Evolutionary conservation across 352 stramenopile species (phyloP), one percentile per base, ranked within the genome.

Genomic region (Phytophthora crassamura): DNA sequence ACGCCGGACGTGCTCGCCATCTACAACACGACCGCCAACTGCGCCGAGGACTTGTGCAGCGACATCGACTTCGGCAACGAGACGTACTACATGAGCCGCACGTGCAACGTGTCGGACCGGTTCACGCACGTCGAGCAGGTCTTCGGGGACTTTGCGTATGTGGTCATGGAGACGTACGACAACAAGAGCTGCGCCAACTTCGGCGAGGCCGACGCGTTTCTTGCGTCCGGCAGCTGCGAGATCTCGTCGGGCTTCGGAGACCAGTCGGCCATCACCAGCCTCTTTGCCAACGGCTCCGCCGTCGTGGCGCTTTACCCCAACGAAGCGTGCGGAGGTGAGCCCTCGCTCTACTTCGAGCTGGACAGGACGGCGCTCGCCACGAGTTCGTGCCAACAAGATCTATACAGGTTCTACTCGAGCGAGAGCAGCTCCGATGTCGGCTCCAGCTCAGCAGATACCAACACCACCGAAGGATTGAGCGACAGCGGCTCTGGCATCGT

Each of bases 351-450:
- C n/a, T 65, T 71, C 32, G 48, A 59, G 12, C 42, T 71, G 28
- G 42, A 62, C 41, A 66, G 41, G 38, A 20, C 36, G 7, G 49
- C 34, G 32, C 35, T 67, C 2, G 22, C 41, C 1, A 67, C 59
- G 9, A 41, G 40, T 6, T 60, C 39, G 0, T 67, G 48, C 28
- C 59, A 67, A 32, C 32, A 65, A 48, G 30, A 25, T 57, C 38
- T 71, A 16, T 56, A 71, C n/a, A 14, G 42, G 18, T 67, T 67
- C 42, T 64, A 71, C 39, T 57, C 55, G 20, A 61, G 58, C 38
- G 42, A 59, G 3, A 52, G 47, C 4, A 40, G 33, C 5, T 52
- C 33, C 22, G 16, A 36, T 1, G 10, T 48, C 16, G 32, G 34
- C 16, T 66, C 48, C 14, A 53, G 28, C 7, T 38, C 45, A 5